These are phyloP conservation scores for Datisca glomerata DNA, from an alignment of 306 rosid species.

Conservation along the genomic window DNA sequence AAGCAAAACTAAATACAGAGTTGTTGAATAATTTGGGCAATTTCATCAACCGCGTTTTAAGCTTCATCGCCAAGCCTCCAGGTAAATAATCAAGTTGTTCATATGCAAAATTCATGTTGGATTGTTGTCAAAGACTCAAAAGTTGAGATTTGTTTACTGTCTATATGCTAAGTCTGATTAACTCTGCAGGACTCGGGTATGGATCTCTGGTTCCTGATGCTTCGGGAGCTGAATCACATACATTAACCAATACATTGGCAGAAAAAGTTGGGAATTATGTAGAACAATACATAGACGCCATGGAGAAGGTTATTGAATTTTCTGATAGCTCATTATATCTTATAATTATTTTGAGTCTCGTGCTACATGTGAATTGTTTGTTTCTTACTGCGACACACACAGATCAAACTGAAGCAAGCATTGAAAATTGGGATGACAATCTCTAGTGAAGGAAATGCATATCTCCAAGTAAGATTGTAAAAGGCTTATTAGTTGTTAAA, in stretches of 20 bases:
- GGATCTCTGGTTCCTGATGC: constrained; percentile 40
- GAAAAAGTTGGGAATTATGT: constrained; percentile 31
- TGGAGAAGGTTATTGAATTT: constrained; percentile 81
- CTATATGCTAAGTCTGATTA: too few relatives aligned
- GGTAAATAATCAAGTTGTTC: too few relatives aligned
- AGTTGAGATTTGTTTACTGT: too few relatives aligned
- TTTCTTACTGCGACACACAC: constrained; percentile 7
- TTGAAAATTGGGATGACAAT: constrained; percentile 54
- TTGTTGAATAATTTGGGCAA: constrained; percentile 66
- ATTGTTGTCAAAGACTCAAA: too few relatives aligned
- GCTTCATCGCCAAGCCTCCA: constrained; percentile 64
- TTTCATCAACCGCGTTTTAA: constrained; percentile 58
- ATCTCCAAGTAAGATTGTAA: constrained; percentile 39
- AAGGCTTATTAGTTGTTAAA: too few relatives aligned
- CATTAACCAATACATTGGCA: constrained; percentile 33
- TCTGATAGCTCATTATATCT: too few relatives aligned
- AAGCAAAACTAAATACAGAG: constrained; percentile 56
- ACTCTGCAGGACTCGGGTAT: constrained; percentile 63
- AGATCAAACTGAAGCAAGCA: constrained; percentile 79
- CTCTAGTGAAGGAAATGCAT: constrained; percentile 64
- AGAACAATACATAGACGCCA: constrained; percentile 62
- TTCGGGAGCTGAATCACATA: constrained; percentile 32
- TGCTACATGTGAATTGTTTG: constrained; percentile 1
- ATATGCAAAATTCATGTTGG: too few relatives aligned
- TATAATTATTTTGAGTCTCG: too few relatives aligned